These are phyloP conservation scores for Sugiyamaella castrensis DNA, from an alignment of 1,139 yeast genomes.

Conservation along the genomic window DNA sequence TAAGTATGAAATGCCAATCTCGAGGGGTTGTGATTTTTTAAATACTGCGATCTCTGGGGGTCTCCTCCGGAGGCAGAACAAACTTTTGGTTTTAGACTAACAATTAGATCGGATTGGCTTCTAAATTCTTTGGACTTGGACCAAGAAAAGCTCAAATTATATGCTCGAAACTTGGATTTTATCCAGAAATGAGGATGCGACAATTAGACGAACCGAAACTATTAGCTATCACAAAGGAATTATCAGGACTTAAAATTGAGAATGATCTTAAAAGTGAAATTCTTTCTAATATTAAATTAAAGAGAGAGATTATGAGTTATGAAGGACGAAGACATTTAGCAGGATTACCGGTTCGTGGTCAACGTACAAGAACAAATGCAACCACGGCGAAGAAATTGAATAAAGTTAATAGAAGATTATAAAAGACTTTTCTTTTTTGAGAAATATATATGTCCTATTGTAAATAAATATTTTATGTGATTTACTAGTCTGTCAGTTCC, in stretches of 20 bases:
- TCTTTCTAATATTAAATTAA: constrained; percentile 73
- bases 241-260: constrained; percentile 79
- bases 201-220: constrained; percentile 87
- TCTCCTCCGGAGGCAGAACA: neutral
- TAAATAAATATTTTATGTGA: too few species aligned
- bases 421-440: constrained; percentile 19
- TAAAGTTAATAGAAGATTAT: constrained; percentile 63
- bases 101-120: constrained; percentile 66
- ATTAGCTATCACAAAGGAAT: constrained; percentile 80
- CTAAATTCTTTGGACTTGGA: constrained; percentile 86
- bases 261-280: constrained; percentile 79
- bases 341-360: constrained; percentile 87
- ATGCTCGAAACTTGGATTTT: constrained; percentile 85
- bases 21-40: too few species aligned
- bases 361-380: constrained; percentile 87
- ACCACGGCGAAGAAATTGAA: constrained; percentile 85
- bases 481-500: too few species aligned
- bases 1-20: constrained; percentile 20
- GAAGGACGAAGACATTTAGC: constrained; percentile 85
- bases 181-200: constrained; percentile 92
- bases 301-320: constrained; percentile 79
- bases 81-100: neutral
- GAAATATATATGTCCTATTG: too few species aligned
- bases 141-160: constrained; percentile 65
- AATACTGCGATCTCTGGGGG: neutral